phyloP scores from a whole-genome alignment of 495 filamentous ascomycete genomes.

The Aspergillus nidulans region DNA sequence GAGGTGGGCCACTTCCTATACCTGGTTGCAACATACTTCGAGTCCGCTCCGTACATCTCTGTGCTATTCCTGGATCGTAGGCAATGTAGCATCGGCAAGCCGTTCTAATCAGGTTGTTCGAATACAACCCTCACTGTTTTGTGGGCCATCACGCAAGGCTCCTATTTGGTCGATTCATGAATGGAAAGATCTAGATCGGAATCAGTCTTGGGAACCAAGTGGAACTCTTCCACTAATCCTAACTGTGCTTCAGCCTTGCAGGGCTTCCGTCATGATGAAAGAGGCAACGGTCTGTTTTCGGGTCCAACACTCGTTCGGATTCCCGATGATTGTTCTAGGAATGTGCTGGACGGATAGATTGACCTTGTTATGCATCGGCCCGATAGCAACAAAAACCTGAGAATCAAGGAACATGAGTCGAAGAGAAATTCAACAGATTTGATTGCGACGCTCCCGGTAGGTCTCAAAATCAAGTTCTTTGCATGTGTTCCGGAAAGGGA shows the following conservation, averaged over 20 bases:
- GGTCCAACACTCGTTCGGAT: background rate
- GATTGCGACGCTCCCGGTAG: background rate
- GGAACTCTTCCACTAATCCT: background rate
- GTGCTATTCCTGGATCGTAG: background rate
- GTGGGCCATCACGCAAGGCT: background rate
- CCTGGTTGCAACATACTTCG: constrained; percentile 8
- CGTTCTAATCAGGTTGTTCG: background rate
- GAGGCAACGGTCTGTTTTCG: background rate
- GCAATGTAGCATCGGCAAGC: constrained; percentile 16
- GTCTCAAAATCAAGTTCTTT: no score
- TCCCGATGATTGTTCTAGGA: no score
- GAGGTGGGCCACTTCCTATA: constrained; percentile 10
- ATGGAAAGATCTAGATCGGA: constrained; percentile 6
- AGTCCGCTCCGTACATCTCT: constrained; percentile 2
- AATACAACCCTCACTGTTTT: constrained; percentile 10
- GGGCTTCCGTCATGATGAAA: background rate
- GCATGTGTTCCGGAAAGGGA: background rate
- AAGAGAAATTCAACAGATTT: background rate
- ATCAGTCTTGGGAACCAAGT: background rate
- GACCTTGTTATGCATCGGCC: background rate
- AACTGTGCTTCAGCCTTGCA: background rate
- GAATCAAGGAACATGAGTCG: background rate
- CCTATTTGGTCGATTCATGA: background rate
- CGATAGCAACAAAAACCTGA: background rate
- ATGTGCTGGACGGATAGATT: no score